phyloP scores from a whole-genome alignment of 371 early-diverging fungal genomes.

The Haplosporangium sp. region DNA sequence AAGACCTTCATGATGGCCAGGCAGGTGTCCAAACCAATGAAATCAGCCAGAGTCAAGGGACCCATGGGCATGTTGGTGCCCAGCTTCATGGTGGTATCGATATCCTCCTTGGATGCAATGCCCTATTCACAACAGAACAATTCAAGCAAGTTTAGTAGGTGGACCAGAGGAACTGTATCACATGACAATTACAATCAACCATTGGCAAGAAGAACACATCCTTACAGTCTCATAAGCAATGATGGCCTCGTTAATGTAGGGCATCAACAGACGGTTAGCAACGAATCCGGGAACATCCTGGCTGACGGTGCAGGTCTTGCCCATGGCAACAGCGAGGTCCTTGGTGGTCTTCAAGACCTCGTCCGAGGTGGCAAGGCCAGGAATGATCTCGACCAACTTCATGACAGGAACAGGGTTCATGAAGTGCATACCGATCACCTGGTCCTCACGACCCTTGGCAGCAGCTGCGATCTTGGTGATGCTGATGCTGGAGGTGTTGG shows the following conservation, averaged over 20 bases:
- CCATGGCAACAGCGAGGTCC: conserved; percentile 86
- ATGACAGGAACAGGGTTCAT: conserved; percentile 98
- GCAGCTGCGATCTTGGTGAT: conserved; percentile 97
- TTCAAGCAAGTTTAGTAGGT: no score
- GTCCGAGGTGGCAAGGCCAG: conserved; percentile 86
- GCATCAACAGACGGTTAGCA: conserved; percentile 97
- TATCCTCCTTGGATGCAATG: conserved; percentile 93
- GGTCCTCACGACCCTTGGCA: conserved; percentile 81
- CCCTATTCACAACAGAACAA: conserved; percentile 61
- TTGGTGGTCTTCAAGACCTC: conserved; percentile 80
- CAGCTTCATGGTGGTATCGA: conserved; percentile 97
- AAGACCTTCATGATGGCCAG: conserved; percentile 96
- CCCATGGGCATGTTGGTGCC: conserved; percentile 99
- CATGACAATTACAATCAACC: no score
- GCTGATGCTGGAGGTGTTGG: conserved; percentile 95
- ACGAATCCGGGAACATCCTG: conserved; percentile 97
- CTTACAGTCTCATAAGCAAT: conserved; percentile 88
- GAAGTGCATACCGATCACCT: conserved; percentile 93
- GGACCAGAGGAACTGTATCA: no score
- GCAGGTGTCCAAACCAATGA: conserved; percentile 98
- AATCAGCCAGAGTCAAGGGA: conserved; percentile 96
- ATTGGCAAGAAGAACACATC: neutral
- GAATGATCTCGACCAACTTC: conserved; percentile 97
- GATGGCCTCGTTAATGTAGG: conserved; percentile 98
- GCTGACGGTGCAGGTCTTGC: conserved; percentile 90